Conservation (phyloP, 345 rosid genomes). For the Alliaria petiolata region DNA sequence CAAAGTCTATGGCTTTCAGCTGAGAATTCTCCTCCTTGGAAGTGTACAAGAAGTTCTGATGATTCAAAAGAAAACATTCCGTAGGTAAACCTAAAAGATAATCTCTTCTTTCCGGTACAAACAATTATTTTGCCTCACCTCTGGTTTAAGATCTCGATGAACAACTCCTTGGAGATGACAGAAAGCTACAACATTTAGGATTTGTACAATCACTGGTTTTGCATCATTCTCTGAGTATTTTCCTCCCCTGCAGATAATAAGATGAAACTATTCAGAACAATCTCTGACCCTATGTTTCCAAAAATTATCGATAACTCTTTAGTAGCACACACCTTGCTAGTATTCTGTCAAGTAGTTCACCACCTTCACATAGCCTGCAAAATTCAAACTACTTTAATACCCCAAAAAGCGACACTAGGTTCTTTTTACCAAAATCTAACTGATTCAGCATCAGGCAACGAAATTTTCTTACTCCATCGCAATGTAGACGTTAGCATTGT, state of each 20-base stretch:
- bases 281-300: background rate
- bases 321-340: conserved; percentile 55
- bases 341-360: conserved; percentile 91
- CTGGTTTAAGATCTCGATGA: conserved; percentile 97
- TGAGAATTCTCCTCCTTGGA: conserved; percentile 75
- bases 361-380: conserved; percentile 97
- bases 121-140: conserved; percentile 43
- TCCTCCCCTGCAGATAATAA: conserved; percentile 57
- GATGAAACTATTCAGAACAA: background rate
- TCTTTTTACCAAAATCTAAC: background rate
- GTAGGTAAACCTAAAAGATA: background rate
- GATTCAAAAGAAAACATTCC: background rate
- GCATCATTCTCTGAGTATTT: conserved; percentile 92
- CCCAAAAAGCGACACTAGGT: background rate
- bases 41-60: conserved; percentile 81
- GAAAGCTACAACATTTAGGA: conserved; percentile 78
- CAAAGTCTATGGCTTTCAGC: conserved; percentile 93
- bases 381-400: conserved; percentile 1
- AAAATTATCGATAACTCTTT: background rate
- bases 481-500: conserved; percentile 72
- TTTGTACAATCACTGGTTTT: conserved; percentile 73
- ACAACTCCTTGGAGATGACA: conserved; percentile 98
- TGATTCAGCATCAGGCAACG: background rate
- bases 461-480: conserved; percentile 84
- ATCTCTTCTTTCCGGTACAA: background rate